phyloP scores from a whole-genome alignment of 805 yeast genomes.

The Metschnikowia santaceciliae region DNA sequence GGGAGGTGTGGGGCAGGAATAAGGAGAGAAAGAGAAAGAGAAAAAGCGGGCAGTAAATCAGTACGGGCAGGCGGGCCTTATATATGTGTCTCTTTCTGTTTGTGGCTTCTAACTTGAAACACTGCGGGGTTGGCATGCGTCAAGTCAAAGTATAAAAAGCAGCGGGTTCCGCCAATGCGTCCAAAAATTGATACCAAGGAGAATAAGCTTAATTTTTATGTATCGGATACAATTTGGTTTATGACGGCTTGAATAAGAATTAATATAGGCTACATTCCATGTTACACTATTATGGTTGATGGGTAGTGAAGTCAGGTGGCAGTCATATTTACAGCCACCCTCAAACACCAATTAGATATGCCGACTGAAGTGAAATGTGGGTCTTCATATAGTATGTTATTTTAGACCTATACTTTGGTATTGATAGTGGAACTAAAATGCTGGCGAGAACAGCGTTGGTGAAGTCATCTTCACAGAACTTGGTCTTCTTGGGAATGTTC shows the following conservation, averaged over 20 bases:
- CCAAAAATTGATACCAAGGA: neutral
- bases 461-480: slow-evolving; percentile 16
- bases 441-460: slow-evolving; percentile 14
- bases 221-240: too few relatives aligned
- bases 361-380: too few relatives aligned
- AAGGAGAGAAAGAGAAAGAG: neutral
- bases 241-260: too few relatives aligned
- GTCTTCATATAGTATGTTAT: too few relatives aligned
- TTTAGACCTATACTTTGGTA: too few relatives aligned
- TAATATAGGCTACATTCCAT: too few relatives aligned
- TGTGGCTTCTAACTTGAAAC: slow-evolving; percentile 4
- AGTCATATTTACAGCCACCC: too few relatives aligned
- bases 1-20: neutral
- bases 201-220: too few relatives aligned
- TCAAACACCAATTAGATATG: too few relatives aligned
- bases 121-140: neutral
- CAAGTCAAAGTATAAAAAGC: neutral
- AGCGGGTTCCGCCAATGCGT: neutral
- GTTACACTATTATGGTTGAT: too few relatives aligned
- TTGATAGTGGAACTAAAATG: neutral
- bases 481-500: slow-evolving; percentile 31
- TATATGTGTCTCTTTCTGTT: neutral
- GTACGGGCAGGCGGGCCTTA: neutral
- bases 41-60: neutral
- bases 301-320: too few relatives aligned